phyloP scores from a whole-genome alignment of 305 asterid species.

The Fraxinus albicans region DNA sequence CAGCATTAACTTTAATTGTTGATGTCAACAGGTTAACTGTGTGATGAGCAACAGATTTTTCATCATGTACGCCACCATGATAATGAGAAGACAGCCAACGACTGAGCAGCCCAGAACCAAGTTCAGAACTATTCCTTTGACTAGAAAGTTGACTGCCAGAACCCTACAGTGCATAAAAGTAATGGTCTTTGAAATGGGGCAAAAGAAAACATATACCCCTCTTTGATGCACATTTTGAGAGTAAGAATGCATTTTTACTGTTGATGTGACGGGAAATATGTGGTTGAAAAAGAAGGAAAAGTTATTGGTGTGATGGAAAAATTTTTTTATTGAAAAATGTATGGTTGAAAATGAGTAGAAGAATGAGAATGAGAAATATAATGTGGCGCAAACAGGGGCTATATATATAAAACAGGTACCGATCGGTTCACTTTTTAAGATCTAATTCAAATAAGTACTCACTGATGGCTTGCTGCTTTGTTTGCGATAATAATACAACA shows the following conservation, averaged over 20 bases:
- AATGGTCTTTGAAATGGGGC: conserved; percentile 7
- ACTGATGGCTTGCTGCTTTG: conserved; percentile 97
- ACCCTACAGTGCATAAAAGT: conserved; percentile 49
- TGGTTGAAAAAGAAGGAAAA: too few relatives aligned
- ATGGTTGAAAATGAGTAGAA: too few relatives aligned
- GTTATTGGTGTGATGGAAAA: too few relatives aligned
- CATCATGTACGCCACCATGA: conserved; percentile 98
- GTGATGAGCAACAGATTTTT: conserved; percentile 99
- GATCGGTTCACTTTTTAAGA: background rate
- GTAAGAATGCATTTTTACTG: too few relatives aligned
- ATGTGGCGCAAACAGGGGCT: too few relatives aligned
- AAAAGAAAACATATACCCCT: background rate
- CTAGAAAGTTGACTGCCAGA: conserved; percentile 79
- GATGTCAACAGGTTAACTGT: conserved; percentile 97
- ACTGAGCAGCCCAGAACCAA: conserved; percentile 95
- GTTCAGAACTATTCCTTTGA: conserved; percentile 96
- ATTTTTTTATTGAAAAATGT: too few relatives aligned
- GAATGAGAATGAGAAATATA: too few relatives aligned
- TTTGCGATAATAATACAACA: conserved; percentile 98
- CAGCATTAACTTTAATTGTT: conserved; percentile 98
- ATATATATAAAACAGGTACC: background rate
- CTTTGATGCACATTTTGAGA: too few relatives aligned
- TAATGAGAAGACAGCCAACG: conserved; percentile 98
- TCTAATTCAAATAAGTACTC: conserved; percentile 42
- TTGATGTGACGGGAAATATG: too few relatives aligned